Conservation (phyloP, 345 rosid genomes). For the Eucalyptus tenuipes region DNA sequence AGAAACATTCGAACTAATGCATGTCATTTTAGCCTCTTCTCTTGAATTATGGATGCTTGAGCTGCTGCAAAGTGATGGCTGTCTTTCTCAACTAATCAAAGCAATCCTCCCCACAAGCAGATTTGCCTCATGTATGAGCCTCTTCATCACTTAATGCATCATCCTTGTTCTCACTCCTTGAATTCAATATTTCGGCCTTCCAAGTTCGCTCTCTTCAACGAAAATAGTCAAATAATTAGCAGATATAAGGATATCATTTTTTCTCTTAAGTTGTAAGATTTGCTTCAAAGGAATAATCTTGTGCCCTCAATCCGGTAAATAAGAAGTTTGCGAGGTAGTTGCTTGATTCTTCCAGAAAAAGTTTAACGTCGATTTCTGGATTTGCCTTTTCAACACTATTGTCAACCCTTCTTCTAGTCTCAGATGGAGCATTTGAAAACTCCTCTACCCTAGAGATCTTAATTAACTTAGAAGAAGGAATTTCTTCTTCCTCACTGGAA, state of each 20-base stretch:
- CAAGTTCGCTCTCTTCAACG: too few relatives aligned
- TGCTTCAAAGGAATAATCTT: neutral
- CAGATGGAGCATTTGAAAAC: neutral
- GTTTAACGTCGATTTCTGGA: rapidly evolving
- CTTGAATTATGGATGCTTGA: neutral
- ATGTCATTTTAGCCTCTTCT: neutral
- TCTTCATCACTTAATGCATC: neutral
- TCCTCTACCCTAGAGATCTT: neutral
- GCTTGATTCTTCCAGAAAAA: neutral
- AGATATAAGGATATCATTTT: neutral
- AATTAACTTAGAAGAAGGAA: neutral
- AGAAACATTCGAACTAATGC: neutral
- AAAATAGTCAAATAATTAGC: neutral
- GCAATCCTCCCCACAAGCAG: neutral
- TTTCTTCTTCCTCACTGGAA: neutral
- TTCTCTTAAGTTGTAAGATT: neutral
- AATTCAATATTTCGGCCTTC: neutral
- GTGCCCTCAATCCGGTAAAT: neutral
- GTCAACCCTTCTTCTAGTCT: neutral
- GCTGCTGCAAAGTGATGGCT: neutral
- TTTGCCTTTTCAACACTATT: neutral
- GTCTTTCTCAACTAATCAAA: neutral
- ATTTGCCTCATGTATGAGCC: neutral
- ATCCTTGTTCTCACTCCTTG: neutral
- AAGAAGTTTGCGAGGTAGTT: neutral